Percentiles rank a stretch among this genome's conserved stretches.
Conservation (phyloP, 2,329 filamentous ascomycete species). For the Colletotrichum scovillei region DNA sequence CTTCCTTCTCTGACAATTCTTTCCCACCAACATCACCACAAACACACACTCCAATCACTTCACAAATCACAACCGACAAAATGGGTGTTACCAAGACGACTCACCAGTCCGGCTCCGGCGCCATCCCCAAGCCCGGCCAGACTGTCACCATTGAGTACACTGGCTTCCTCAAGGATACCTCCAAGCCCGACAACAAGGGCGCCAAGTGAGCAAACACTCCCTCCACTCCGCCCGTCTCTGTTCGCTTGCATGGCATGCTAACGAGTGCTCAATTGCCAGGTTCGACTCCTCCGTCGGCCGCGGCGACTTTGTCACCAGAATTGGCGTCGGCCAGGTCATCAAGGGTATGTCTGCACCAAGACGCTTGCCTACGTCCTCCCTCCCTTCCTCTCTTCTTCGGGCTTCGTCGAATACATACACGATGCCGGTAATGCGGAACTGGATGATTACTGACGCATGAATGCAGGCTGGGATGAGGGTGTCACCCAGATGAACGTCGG, state of each 20-base stretch:
- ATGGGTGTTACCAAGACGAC: conserved; percentile 82
- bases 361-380: background rate
- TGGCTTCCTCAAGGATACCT: conserved; percentile 81
- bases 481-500: conserved; percentile 88
- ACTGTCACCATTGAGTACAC: conserved; percentile 91
- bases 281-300: conserved; percentile 90
- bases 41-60: background rate
- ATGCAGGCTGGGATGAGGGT: conserved; percentile 84
- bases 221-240: conserved; percentile 10
- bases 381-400: background rate
- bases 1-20: background rate
- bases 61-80: conserved; percentile 42
- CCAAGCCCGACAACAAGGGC: conserved; percentile 73
- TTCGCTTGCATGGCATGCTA: conserved; percentile 24
- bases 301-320: conserved; percentile 79
- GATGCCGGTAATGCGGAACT: background rate
- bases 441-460: conserved; percentile 26
- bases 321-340: conserved; percentile 89
- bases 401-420: background rate
- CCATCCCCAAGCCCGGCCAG: conserved; percentile 74
- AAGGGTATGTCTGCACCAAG: conserved; percentile 68
- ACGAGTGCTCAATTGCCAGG: conserved; percentile 58
- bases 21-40: conserved; percentile 2
- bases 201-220: conserved; percentile 66
- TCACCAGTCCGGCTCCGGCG: conserved; percentile 69